phyloP scores from a whole-genome alignment of 2,329 filamentous ascomycete genomes.

The Ceratocystis diversiconidia region DNA sequence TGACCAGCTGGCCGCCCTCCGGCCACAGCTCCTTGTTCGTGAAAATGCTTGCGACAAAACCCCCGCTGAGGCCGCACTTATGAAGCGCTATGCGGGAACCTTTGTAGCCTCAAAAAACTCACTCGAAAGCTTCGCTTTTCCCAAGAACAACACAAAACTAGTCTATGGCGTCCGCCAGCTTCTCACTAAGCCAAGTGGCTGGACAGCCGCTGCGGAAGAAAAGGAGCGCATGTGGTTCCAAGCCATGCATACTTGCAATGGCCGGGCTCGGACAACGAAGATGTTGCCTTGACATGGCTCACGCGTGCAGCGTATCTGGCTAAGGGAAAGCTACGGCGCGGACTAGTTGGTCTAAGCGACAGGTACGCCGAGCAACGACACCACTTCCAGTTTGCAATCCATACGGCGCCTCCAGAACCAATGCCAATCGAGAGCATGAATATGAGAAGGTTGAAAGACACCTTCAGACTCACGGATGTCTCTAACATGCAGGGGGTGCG shows the following conservation, averaged over 20 bases:
- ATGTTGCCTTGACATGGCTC: neutral
- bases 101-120: neutral
- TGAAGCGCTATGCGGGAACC: constrained; percentile 23
- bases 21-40: constrained; percentile 46
- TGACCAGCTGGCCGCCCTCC: constrained; percentile 37
- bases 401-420: neutral
- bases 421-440: neutral
- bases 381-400: constrained; percentile 20
- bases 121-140: neutral
- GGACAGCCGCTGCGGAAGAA: neutral
- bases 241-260: neutral
- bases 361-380: constrained; percentile 29
- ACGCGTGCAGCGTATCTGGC: neutral
- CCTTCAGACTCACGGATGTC: neutral
- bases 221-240: neutral
- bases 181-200: neutral
- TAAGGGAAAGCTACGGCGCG: constrained; percentile 28
- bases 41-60: constrained; percentile 69
- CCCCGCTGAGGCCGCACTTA: constrained; percentile 51
- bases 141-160: neutral
- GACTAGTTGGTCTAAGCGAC: constrained; percentile 41
- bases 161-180: neutral
- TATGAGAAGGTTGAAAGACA: neutral
- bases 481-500: neutral
- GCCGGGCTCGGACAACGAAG: neutral